These are phyloP conservation scores for Saccharomycopsis crataegensis DNA, from an alignment of 1,139 yeast genomes.

Conservation along the genomic window DNA sequence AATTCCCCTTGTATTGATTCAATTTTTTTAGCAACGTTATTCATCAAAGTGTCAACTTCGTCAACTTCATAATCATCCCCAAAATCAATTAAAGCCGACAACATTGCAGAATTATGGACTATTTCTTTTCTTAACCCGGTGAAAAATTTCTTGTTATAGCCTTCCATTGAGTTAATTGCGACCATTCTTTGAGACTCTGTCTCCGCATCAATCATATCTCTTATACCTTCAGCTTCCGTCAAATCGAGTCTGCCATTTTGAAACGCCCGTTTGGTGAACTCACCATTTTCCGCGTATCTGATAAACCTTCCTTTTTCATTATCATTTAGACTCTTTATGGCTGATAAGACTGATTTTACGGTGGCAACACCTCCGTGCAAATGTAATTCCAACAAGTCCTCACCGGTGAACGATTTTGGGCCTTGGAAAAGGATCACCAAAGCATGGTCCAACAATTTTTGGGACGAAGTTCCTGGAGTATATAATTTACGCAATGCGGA, in stretches of 20 bases:
- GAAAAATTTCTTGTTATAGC: conserved; percentile 51
- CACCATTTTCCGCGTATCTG: conserved; percentile 88
- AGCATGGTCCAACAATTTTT: conserved; percentile 63
- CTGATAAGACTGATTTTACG: conserved; percentile 54
- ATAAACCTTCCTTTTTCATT: conserved; percentile 36
- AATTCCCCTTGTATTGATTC: conserved; percentile 40
- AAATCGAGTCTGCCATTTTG: conserved; percentile 59
- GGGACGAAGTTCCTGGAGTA: conserved; percentile 28
- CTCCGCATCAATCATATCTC: conserved; percentile 88
- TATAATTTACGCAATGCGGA: conserved; percentile 53
- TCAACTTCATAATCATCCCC: conserved; percentile 92
- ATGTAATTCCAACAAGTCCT: conserved; percentile 80
- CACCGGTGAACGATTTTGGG: conserved; percentile 91
- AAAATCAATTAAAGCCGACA: conserved; percentile 87
- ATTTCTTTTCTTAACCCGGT: conserved; percentile 60
- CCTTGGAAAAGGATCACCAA: conserved; percentile 58
- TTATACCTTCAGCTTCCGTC: conserved; percentile 85
- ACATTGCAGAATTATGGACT: conserved; percentile 58
- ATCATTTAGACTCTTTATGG: conserved; percentile 49
- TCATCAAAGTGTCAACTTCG: conserved; percentile 34
- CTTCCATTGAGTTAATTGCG: conserved; percentile 67
- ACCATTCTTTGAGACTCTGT: conserved; percentile 82
- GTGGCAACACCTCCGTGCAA: conserved; percentile 93
- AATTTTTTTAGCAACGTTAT: conserved; percentile 34
- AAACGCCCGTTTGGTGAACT: conserved; percentile 80